These are phyloP conservation scores for Hypseocharis bilobata DNA, from an alignment of 441 rosid species.

Conservation along the genomic window DNA sequence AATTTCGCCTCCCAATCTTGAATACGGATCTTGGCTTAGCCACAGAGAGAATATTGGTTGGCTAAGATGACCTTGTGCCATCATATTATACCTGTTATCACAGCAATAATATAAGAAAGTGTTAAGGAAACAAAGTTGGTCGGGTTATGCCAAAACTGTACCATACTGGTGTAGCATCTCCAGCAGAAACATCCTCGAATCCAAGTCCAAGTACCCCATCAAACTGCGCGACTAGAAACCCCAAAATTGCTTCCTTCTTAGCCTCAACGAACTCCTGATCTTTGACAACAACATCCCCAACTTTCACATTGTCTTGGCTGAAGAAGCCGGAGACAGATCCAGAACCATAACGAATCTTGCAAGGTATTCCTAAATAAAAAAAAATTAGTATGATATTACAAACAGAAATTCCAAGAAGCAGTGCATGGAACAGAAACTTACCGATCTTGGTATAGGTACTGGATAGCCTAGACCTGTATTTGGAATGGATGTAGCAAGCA, in stretches of 20 bases:
- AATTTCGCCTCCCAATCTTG: slow-evolving; percentile 45
- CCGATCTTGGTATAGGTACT: slow-evolving; percentile 51
- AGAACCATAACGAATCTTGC: slow-evolving; percentile 37
- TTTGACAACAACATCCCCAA: slow-evolving; percentile 33
- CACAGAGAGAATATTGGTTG: slow-evolving; percentile 45
- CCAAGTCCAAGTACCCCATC: slow-evolving; percentile 57
- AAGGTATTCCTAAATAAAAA: slow-evolving; percentile 34
- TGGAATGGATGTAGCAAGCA: slow-evolving; percentile 48
- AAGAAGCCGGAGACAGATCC: slow-evolving; percentile 45
- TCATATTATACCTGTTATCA: slow-evolving; percentile 45
- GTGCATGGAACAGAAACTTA: slow-evolving; percentile 24
- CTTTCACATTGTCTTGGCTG: slow-evolving; percentile 44
- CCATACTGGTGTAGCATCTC: slow-evolving; percentile 44
- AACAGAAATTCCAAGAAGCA: too few species aligned
- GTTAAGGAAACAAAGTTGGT: too few species aligned
- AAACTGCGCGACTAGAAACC: slow-evolving; percentile 34
- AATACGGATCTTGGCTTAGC: slow-evolving; percentile 39
- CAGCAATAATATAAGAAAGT: too few species aligned
- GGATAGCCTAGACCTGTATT: slow-evolving; percentile 40
- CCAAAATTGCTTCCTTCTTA: slow-evolving; percentile 34
- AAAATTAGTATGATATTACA: background rate
- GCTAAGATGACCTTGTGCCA: slow-evolving; percentile 38
- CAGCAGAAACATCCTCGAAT: slow-evolving; percentile 37
- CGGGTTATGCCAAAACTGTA: too few species aligned
- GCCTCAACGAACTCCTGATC: slow-evolving; percentile 54